These are phyloP conservation scores for Trichoderma asperellum DNA, from an alignment of 2,329 filamentous ascomycete genomes.

Conservation along the genomic window DNA sequence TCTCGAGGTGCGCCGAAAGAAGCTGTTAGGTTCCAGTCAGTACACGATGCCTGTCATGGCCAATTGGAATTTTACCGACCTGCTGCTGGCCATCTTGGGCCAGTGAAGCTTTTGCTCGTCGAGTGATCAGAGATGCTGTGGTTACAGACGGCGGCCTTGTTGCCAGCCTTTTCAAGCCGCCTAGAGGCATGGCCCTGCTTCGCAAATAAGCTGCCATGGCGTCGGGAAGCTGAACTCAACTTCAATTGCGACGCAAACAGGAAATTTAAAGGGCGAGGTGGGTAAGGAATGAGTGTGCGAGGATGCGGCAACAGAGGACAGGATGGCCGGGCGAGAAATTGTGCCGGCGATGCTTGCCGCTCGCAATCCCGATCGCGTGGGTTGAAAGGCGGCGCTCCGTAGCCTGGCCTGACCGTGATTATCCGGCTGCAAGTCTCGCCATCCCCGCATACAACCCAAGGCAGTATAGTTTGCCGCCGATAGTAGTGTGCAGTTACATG, in stretches of 20 bases:
- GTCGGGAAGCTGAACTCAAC: constrained; percentile 2
- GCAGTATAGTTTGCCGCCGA: background rate
- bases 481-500: background rate
- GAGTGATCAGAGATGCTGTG: constrained; percentile 36
- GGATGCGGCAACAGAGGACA: background rate
- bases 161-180: constrained; percentile 45
- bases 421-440: constrained; percentile 29
- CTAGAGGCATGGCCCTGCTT: constrained; percentile 54
- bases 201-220: constrained; percentile 55
- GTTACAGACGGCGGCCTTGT: constrained; percentile 33
- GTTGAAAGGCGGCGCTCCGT: constrained; percentile 18
- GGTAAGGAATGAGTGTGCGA: constrained; percentile 19
- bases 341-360: constrained; percentile 21
- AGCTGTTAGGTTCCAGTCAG: constrained; percentile 58
- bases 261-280: background rate
- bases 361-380: constrained; percentile 9
- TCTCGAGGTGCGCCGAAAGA: constrained; percentile 75
- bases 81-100: constrained; percentile 62
- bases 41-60: background rate
- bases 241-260: background rate
- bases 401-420: constrained; percentile 34
- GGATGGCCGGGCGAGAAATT: background rate
- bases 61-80: constrained; percentile 45
- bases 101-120: constrained; percentile 51
- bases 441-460: constrained; percentile 20